Evolutionary conservation across 2,329 filamentous ascomycete species (phyloP).

Genomic region (Chaetoscypha palmicola): DNA sequence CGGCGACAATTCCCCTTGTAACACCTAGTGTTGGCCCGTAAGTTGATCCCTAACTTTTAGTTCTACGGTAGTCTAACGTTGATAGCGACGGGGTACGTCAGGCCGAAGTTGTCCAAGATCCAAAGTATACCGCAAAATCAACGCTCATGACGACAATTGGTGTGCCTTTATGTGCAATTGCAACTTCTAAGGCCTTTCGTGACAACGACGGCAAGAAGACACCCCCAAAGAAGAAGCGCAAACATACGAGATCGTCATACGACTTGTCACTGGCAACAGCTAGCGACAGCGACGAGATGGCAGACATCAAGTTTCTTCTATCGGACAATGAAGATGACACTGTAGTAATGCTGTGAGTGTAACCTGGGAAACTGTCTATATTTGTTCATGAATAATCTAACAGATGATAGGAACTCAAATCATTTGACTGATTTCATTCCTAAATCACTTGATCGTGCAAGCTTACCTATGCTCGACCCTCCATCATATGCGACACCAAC

Average conservation of each 20-base stretch:
- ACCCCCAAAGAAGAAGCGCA: constrained; percentile 15
- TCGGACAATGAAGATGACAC: constrained; percentile 29
- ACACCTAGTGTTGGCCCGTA: too few species aligned
- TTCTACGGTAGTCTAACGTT: too few species aligned
- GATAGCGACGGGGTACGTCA: neutral
- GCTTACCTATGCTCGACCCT: constrained; percentile 56
- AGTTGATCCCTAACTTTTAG: too few species aligned
- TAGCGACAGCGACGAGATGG: constrained; percentile 27
- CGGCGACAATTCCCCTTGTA: too few species aligned
- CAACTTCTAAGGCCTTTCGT: constrained; percentile 25
- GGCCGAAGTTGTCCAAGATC: constrained; percentile 23
- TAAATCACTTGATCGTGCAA: constrained; percentile 54
- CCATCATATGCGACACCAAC: constrained; percentile 57
- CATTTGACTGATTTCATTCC: constrained; percentile 56
- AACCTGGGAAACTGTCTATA: too few species aligned
- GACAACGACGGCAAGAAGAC: constrained; percentile 6
- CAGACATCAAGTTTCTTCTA: constrained; percentile 35
- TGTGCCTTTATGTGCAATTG: constrained; percentile 25
- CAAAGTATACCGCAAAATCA: constrained; percentile 17
- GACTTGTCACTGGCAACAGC: neutral
- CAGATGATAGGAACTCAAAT: constrained; percentile 1
- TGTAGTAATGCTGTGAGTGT: too few species aligned
- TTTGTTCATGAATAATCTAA: too few species aligned
- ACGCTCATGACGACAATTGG: constrained; percentile 20
- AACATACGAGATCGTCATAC: constrained; percentile 5